These are phyloP conservation scores for Calonectria ilicicola DNA, from an alignment of 2,329 filamentous ascomycete genomes.

Conservation along the genomic window DNA sequence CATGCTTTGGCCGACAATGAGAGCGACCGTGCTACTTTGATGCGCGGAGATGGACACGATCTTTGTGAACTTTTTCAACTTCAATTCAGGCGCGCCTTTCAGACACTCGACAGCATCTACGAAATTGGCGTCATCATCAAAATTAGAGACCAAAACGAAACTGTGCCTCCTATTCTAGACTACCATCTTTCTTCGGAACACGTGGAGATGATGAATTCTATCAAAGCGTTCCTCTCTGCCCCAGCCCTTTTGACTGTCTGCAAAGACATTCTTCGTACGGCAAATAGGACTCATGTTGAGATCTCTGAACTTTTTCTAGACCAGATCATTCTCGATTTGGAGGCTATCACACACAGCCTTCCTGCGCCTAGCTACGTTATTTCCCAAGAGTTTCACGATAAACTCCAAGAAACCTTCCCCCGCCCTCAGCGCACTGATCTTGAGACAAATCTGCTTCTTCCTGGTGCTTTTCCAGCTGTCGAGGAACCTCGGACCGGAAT, in stretches of 20 bases:
- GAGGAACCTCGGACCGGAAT: slow-evolving; percentile 25
- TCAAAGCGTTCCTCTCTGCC: slow-evolving; percentile 42
- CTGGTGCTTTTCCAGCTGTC: slow-evolving; percentile 43
- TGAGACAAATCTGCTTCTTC: slow-evolving; percentile 32
- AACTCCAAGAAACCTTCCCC: slow-evolving; percentile 38
- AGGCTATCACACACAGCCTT: slow-evolving; percentile 42
- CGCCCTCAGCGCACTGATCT: slow-evolving; percentile 29
- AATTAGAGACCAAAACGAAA: slow-evolving; percentile 37
- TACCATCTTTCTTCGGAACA: slow-evolving; percentile 32
- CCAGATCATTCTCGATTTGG: slow-evolving; percentile 44
- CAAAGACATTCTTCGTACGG: slow-evolving; percentile 35
- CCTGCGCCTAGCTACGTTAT: slow-evolving; percentile 46
- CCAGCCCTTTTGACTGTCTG: slow-evolving; percentile 42
- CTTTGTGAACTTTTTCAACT: slow-evolving; percentile 37
- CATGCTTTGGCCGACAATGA: slow-evolving; percentile 35
- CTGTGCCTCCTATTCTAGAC: slow-evolving; percentile 39
- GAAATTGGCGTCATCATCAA: slow-evolving; percentile 44
- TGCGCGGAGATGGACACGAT: slow-evolving; percentile 30
- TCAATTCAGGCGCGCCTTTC: slow-evolving; percentile 33
- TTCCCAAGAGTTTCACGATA: slow-evolving; percentile 39
- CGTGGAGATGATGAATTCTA: slow-evolving; percentile 31
- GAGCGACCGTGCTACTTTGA: slow-evolving; percentile 30
- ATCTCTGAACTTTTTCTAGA: slow-evolving; percentile 43
- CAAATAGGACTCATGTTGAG: slow-evolving; percentile 6
- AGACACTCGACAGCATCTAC: slow-evolving; percentile 41